Base-by-base conservation (phyloP, 441 rosid genomes). In the Pelargonium citronellum region DNA sequence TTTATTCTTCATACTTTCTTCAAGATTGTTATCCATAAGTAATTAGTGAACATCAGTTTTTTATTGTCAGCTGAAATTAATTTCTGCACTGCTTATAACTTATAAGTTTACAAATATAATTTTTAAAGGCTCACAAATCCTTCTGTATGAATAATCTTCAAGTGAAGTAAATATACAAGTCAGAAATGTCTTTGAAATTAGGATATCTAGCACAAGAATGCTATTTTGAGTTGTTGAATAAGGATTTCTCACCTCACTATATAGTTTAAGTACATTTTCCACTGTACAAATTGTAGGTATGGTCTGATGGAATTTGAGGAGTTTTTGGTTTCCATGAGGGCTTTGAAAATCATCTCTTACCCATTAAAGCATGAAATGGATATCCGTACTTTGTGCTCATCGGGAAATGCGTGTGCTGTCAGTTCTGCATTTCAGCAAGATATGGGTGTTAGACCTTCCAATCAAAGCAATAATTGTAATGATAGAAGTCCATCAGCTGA, bases 351-450 rank as follows among this genome's bases (percentile, higher is more conserved):
- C 41, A 67, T 64, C 53, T 71, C 87, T 77, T 75, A 79, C 73
- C 75, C 80, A 22, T 79, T 78, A 57, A 77, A 66, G 69, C 81
- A 73, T 75, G 77, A 79, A 79, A 75, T 65, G 72, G 83, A 86
- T n/a, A 43, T 75, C 58, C 80, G 68, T 77, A 78, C 83, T 72
- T 72, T 95, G 75, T 86, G 86, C 75, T 86, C 83, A 61, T 88
- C 85, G 37, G 89, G 83, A 71, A 70, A 83, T 81, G 64, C 73
- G 37, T 78, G 78, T 74, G 76, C 75, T 75, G 69, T 83, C 11
- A 67, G 57, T 68, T 61, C 79, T 81, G 71, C 72, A 70, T 61
- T 71, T 80, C 80, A 76, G 71, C 82, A 82, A 63, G 86, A 72
- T 34, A 66, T 78, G 73, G 66, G 72, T 73, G 62, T 47, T 77